phyloP scores from a whole-genome alignment of 768 basidiomycete genomes.

The Leccinum ochraceum region DNA sequence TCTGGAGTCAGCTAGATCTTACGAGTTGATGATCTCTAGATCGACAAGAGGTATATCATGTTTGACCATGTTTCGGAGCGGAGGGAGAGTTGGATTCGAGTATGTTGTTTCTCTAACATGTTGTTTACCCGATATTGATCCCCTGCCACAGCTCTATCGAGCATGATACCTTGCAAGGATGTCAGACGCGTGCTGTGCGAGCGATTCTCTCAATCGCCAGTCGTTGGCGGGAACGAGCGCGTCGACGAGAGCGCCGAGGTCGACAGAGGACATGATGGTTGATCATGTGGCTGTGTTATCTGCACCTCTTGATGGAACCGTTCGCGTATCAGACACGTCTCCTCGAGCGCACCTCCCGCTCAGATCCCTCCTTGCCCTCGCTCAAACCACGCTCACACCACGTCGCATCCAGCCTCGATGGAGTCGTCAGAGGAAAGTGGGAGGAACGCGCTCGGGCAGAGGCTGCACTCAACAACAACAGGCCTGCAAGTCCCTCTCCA shows the following conservation, averaged over 20 bases:
- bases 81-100: slow-evolving; percentile 85
- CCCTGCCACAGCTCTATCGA: slow-evolving; percentile 57
- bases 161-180: slow-evolving; percentile 69
- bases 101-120: slow-evolving; percentile 38
- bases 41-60: slow-evolving; percentile 83
- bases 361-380: slow-evolving; percentile 40
- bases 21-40: slow-evolving; percentile 45
- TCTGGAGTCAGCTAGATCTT: not conserved
- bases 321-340: slow-evolving; percentile 86
- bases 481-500: not conserved
- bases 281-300: slow-evolving; percentile 15
- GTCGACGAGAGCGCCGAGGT: slow-evolving; percentile 35
- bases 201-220: slow-evolving; percentile 49
- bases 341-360: slow-evolving; percentile 62
- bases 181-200: slow-evolving; percentile 65
- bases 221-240: slow-evolving; percentile 57
- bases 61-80: slow-evolving; percentile 88
- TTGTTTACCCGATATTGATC: slow-evolving; percentile 7
- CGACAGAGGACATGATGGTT: slow-evolving; percentile 15
- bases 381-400: slow-evolving; percentile 59
- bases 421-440: slow-evolving; percentile 64
- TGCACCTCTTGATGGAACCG: slow-evolving; percentile 29
- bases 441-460: slow-evolving; percentile 67
- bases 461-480: slow-evolving; percentile 3
- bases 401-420: slow-evolving; percentile 63